Evolutionary conservation across 164 flowering plant species (phyloP), one percentile per base, ranked within the genome.

Genomic region (Paratinospora sagittata): DNA sequence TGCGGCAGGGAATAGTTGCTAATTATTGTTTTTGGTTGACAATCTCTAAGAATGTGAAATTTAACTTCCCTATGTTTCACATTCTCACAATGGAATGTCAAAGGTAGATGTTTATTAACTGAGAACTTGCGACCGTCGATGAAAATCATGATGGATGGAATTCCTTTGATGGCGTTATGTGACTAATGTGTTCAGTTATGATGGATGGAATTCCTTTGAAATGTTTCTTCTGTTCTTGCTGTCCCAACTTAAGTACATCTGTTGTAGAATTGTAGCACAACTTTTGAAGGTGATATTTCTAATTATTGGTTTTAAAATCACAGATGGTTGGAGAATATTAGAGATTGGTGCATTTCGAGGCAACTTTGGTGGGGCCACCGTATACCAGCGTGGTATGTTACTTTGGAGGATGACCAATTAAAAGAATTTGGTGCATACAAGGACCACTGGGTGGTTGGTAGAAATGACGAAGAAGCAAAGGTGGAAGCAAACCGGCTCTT

Each of bases 281-380:
- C 6, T 1, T 39, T 63, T 8, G 45, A n/a, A 58, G 45, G 34
- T 65, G 47, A 30, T 27, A 6, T 62, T 4, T 24, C 24, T 14
- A 21, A n/a, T 64, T 24, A 2, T 60, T 30, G 52, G 11, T 39
- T 61, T 49, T 3, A 26, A 55, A 67, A 61, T 82, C 45, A 66
- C 89, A 95, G 99, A 79, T 96, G 99, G 99, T 82, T 96, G 82
- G 95, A 89, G 73, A 90, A 85, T 68, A 93, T 91, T 67, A 94
- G 93, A 36, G 99, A 96, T 81, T 96, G 99, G 99, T 96, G 99
- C 78, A 84, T 96, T 68, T 96, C 99, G 45, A 82, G 99, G 79
- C 99, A 96, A 78, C 92, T 96, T 13, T 96, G 99, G 99, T 96
- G 99, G 99, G 99, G 99, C 27, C 99, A 96, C 81, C 88, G 89